Evolutionary conservation across 495 filamentous ascomycete genomes (phyloP).

Genomic region (Podospora pseudocomata): DNA sequence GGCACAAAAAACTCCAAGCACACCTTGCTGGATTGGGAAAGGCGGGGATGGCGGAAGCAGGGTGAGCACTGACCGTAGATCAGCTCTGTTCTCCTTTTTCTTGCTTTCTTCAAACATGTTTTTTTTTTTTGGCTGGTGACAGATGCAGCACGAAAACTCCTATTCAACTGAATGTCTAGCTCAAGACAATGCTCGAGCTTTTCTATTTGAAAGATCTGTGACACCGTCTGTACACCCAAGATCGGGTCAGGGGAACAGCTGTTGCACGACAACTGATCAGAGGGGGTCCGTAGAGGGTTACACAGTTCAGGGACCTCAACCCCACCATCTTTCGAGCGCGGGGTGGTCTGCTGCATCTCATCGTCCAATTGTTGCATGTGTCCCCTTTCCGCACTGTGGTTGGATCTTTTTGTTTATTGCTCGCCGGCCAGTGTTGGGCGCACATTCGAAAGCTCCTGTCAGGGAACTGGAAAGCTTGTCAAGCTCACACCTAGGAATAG

Average conservation of each 20-base stretch:
- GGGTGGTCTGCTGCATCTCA: not conserved
- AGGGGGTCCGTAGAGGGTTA: not conserved
- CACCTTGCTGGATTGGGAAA: not conserved
- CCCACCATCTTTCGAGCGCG: not conserved
- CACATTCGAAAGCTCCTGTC: not conserved
- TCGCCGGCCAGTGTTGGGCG: not conserved
- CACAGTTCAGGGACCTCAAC: not conserved
- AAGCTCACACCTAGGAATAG: not conserved
- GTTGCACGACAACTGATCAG: not conserved
- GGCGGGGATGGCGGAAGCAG: not conserved
- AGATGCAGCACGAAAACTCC: too few species aligned
- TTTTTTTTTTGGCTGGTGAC: not conserved
- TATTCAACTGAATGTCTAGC: too few species aligned
- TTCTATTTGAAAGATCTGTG: not conserved
- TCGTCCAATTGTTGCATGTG: not conserved
- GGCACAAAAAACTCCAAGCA: not conserved
- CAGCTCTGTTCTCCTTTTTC: slow-evolving; percentile 7
- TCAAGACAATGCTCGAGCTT: not conserved
- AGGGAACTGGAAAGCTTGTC: not conserved
- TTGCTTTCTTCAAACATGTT: not conserved
- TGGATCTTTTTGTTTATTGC: not conserved
- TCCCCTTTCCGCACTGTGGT: not conserved
- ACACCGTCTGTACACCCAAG: not conserved
- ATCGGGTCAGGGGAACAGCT: not conserved
- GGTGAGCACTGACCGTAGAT: not conserved